Conservation (phyloP, 2,329 filamentous ascomycete species). For the Exophiala phaeomuriformis region DNA sequence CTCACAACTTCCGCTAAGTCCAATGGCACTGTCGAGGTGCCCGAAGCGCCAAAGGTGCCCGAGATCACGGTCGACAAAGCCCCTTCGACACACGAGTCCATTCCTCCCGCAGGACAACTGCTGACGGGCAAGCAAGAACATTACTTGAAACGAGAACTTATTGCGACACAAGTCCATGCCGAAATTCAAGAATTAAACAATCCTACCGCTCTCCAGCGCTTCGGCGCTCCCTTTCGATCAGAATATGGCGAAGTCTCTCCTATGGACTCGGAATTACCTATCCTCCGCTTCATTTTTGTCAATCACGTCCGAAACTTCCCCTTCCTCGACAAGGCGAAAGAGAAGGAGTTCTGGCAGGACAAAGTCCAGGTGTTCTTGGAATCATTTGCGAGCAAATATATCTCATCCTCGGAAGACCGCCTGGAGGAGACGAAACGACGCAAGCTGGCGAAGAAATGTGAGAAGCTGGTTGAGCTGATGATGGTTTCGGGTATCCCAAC, state of each 20-base stretch:
- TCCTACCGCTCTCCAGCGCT: slow-evolving; percentile 86
- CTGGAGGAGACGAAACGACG: slow-evolving; percentile 91
- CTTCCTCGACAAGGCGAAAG: slow-evolving; percentile 89
- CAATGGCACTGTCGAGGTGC: slow-evolving; percentile 2
- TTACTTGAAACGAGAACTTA: slow-evolving; percentile 93
- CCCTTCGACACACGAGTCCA: slow-evolving; percentile 6
- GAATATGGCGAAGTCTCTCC: slow-evolving; percentile 88
- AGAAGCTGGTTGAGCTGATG: slow-evolving; percentile 97
- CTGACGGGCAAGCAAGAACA: slow-evolving; percentile 97
- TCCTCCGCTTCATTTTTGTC: slow-evolving; percentile 94
- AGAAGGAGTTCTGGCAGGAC: slow-evolving; percentile 99
- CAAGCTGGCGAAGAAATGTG: slow-evolving; percentile 85
- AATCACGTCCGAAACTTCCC: slow-evolving; percentile 97
- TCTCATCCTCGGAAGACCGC: slow-evolving; percentile 92
- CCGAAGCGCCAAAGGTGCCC: slow-evolving; percentile 7
- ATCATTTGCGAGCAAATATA: slow-evolving; percentile 93
- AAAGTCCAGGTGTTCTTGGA: slow-evolving; percentile 94
- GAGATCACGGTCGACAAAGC: slow-evolving; percentile 6
- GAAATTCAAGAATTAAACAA: slow-evolving; percentile 92
- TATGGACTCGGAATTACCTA: slow-evolving; percentile 85
- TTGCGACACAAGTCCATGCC: slow-evolving; percentile 78
- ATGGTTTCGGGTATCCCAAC: slow-evolving; percentile 97
- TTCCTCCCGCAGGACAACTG: slow-evolving; percentile 50
- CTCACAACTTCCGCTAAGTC: neutral
- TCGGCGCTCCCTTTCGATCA: slow-evolving; percentile 90